Percentiles rank a stretch among this genome's conserved stretches.
phyloP scores from a whole-genome alignment of 1,284 basidiomycete species.

The Trichosporon sp. region DNA sequence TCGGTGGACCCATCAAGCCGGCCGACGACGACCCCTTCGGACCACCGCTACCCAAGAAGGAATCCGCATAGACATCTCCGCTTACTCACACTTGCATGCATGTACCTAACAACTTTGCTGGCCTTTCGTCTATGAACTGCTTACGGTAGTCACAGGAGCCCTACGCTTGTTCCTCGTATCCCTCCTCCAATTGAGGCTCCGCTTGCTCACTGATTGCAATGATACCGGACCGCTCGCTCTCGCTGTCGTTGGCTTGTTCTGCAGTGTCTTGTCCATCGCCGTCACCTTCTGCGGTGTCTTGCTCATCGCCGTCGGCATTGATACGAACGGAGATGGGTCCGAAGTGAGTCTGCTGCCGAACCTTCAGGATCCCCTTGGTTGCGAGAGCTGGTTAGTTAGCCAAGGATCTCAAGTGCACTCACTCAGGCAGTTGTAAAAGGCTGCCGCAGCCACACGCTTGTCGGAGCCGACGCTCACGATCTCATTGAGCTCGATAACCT shows the following conservation, averaged over 20 bases:
- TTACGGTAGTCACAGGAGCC: neutral
- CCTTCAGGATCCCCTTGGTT: slow-evolving; percentile 32
- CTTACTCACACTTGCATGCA: neutral
- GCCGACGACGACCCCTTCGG: slow-evolving; percentile 6
- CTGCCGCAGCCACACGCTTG: slow-evolving; percentile 31
- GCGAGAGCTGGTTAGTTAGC: slow-evolving; percentile 30
- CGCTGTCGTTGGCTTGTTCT: too few relatives aligned
- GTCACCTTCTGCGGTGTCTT: neutral
- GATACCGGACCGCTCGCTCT: too few relatives aligned
- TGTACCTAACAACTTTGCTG: neutral
- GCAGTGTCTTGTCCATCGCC: neutral
- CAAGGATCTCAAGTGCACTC: neutral
- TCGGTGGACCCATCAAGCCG: slow-evolving; percentile 24
- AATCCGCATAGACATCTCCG: neutral
- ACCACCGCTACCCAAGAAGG: neutral
- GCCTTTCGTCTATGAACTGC: neutral
- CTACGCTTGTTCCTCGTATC: neutral
- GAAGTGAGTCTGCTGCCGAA: slow-evolving; percentile 25
- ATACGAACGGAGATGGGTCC: slow-evolving; percentile 28
- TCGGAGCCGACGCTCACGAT: slow-evolving; percentile 14
- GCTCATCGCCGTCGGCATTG: neutral
- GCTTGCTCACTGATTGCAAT: too few relatives aligned
- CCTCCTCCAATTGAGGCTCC: too few relatives aligned
- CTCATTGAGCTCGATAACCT: slow-evolving; percentile 62
- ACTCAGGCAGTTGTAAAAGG: slow-evolving; percentile 45